These are phyloP conservation scores for Aspergillus cristatus DNA, from an alignment of 495 filamentous ascomycete species.

Conservation along the genomic window DNA sequence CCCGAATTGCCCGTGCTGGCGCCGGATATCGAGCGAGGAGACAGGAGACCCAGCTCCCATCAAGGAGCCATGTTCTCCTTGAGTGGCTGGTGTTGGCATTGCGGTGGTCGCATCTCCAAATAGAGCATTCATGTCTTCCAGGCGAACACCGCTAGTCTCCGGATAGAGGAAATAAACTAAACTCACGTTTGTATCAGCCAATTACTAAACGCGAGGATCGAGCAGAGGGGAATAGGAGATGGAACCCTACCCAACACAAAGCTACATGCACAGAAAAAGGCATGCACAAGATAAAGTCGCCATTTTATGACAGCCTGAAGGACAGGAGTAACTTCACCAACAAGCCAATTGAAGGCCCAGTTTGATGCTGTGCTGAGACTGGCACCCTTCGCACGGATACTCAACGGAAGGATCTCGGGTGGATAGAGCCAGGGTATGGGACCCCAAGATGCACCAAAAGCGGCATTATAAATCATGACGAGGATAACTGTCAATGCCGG, in stretches of 20 bases:
- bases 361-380: conserved; percentile 94
- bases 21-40: conserved; percentile 64
- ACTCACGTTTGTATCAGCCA: conserved; percentile 12
- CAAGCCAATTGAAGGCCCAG: conserved; percentile 98
- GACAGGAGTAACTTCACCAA: conserved; percentile 88
- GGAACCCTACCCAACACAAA: conserved; percentile 80
- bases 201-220: not conserved
- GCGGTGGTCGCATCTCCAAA: conserved; percentile 82
- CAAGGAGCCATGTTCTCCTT: conserved; percentile 66
- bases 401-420: conserved; percentile 91
- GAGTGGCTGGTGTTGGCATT: conserved; percentile 61
- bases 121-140: conserved; percentile 90
- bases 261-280: conserved; percentile 93
- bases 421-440: conserved; percentile 98
- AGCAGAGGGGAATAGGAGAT: conserved; percentile 4
- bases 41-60: conserved; percentile 66
- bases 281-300: conserved; percentile 89
- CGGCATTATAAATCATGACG: conserved; percentile 97
- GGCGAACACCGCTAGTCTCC: conserved; percentile 85
- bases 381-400: conserved; percentile 94
- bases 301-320: conserved; percentile 84
- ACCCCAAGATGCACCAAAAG: conserved; percentile 98
- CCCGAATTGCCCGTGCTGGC: conserved; percentile 39
- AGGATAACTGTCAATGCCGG: conserved; percentile 80
- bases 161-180: conserved; percentile 96